Evolutionary conservation across 305 asterid species (phyloP).

Genomic region (Solanum hybrid): DNA sequence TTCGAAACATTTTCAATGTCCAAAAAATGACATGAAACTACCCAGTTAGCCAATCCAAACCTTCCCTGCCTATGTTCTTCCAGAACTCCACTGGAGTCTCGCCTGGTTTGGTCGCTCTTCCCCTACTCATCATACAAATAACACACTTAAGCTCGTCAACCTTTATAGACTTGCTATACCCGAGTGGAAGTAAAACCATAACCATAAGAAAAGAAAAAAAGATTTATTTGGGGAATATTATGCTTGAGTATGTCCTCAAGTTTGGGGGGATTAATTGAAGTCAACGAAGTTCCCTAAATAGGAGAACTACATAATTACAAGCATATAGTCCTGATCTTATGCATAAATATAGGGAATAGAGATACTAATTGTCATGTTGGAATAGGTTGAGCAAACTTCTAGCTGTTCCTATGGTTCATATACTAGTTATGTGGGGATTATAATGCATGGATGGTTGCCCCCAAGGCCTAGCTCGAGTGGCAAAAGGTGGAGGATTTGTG

Average conservation of each 20-base stretch:
- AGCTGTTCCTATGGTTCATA: neutral
- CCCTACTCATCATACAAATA: neutral
- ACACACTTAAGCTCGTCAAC: neutral
- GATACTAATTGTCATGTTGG: neutral
- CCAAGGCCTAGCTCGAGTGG: neutral
- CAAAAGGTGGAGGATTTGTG: neutral
- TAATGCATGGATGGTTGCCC: neutral
- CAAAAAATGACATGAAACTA: neutral
- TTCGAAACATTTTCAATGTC: neutral
- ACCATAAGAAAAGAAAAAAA: neutral
- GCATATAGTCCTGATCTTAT: neutral
- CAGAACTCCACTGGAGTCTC: neutral
- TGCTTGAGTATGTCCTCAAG: neutral
- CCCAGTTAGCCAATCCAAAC: neutral
- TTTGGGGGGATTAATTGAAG: neutral
- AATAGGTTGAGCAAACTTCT: neutral
- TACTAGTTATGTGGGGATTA: neutral
- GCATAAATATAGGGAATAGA: neutral
- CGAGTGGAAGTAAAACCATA: neutral
- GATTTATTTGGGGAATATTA: neutral
- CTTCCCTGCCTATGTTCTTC: neutral
- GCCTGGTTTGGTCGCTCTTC: neutral
- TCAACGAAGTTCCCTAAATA: neutral
- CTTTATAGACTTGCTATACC: neutral
- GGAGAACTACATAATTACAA: neutral